Evolutionary conservation across 805 yeast genomes (phyloP).

Genomic region (Saturnispora silvae): DNA sequence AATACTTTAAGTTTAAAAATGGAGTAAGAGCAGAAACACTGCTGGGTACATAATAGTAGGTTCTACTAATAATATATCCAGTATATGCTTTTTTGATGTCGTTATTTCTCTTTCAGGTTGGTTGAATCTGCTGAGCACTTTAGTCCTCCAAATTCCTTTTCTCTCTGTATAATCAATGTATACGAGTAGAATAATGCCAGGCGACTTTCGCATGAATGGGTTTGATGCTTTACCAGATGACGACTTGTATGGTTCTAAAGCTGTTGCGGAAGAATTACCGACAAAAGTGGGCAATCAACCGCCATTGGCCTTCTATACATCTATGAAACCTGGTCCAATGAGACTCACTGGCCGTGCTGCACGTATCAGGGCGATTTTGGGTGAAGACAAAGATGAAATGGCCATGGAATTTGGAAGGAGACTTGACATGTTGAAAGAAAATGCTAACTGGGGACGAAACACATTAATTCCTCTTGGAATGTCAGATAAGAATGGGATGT

Average conservation of each 20-base stretch:
- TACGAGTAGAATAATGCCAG: slow-evolving; percentile 2
- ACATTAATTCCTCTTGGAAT: slow-evolving; percentile 39
- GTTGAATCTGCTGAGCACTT: slow-evolving; percentile 1
- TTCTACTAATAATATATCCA: no score
- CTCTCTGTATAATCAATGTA: slow-evolving; percentile 1
- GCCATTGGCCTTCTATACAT: slow-evolving; percentile 10
- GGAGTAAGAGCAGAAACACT: neutral
- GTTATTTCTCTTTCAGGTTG: no score
- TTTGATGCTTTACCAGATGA: slow-evolving; percentile 1
- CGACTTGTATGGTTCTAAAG: slow-evolving; percentile 3
- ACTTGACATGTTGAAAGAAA: slow-evolving; percentile 8
- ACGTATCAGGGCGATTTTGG: neutral
- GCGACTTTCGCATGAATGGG: slow-evolving; percentile 5
- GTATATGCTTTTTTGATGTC: no score
- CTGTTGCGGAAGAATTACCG: neutral
- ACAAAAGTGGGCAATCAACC: slow-evolving; percentile 7
- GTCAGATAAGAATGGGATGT: slow-evolving; percentile 7
- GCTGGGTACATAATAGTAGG: no score
- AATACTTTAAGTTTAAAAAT: no score
- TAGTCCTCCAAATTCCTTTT: neutral
- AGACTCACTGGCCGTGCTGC: slow-evolving; percentile 2
- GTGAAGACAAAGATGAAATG: slow-evolving; percentile 10
- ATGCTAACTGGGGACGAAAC: slow-evolving; percentile 10
- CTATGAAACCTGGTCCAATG: slow-evolving; percentile 8
- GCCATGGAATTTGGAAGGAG: slow-evolving; percentile 11